Conservation (phyloP, 768 basidiomycete species). For the Chalciporus chontae region DNA sequence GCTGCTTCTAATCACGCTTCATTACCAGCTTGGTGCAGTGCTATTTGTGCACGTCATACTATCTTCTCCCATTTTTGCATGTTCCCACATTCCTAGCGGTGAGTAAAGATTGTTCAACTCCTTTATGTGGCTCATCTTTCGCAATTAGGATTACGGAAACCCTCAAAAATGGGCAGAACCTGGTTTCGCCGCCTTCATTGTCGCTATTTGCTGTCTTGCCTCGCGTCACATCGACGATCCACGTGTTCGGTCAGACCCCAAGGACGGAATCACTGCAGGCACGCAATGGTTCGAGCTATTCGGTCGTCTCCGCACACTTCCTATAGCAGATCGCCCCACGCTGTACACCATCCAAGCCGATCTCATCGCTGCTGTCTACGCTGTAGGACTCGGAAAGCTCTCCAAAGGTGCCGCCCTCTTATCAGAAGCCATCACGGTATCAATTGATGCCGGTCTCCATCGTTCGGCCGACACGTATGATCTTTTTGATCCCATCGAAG, state of each 20-base stretch:
- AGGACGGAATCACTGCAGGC: constrained; percentile 83
- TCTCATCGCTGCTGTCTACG: constrained; percentile 89
- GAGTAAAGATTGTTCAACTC: constrained; percentile 22
- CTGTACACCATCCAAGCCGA: constrained; percentile 90
- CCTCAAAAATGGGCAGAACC: constrained; percentile 95
- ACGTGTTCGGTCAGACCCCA: constrained; percentile 77
- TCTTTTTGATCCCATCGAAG: constrained; percentile 85
- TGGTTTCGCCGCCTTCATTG: constrained; percentile 91
- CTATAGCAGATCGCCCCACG: constrained; percentile 84
- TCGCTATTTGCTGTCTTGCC: constrained; percentile 87
- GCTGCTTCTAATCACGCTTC: constrained; percentile 14
- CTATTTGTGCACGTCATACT: constrained; percentile 90
- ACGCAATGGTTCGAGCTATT: constrained; percentile 92
- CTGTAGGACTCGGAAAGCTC: constrained; percentile 84
- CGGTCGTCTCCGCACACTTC: constrained; percentile 80
- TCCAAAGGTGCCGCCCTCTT: constrained; percentile 84
- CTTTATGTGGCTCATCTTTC: constrained; percentile 14
- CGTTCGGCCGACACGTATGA: constrained; percentile 83
- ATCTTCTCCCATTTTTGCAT: constrained; percentile 88
- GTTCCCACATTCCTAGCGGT: constrained; percentile 85
- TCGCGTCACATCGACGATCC: constrained; percentile 93
- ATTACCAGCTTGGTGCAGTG: constrained; percentile 66
- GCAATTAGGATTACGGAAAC: constrained; percentile 79
- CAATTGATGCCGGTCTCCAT: constrained; percentile 85
- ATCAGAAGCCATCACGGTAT: constrained; percentile 84